Evolutionary conservation across 2,329 filamentous ascomycete genomes (phyloP), one percentile per base, ranked within the genome.

Genomic region (Apiospora rasikravindrae): DNA sequence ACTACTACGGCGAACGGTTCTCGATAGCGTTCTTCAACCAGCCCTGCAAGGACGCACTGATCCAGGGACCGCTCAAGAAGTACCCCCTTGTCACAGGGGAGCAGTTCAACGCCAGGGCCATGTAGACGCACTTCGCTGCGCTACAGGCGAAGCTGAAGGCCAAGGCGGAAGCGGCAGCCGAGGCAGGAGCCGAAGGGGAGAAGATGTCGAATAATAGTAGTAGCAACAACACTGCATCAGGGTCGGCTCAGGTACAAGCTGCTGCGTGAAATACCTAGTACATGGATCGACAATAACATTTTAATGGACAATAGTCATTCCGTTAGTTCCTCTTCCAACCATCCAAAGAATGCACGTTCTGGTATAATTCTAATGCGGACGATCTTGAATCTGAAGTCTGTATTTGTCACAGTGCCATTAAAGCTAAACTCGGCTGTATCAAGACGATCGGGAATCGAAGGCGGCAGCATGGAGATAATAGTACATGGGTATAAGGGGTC

Each of bases 11-110:
- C 10, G 85, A 87, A 74, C 83, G 89, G 64, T 91, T 89, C 78
- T 89, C 87, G 77, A 89, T 91, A 76, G 89, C 89, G 7, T 91
- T 87, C 75, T 91, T 91, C 80, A 91, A 90, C 73, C 89, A 91
- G 80, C 88, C 89, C 0, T 87, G 86, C 77, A 85, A 84, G 73
- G 87, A 90, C 77, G 83, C 84, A 2, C 75, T 83, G 72, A 90
- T 91, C 47, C 88, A 90, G 77, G 89, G 89, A 0, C 89, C 88
- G 0, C 53, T 79, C 77, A 88, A 88, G 80, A 91, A 90, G 79
- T 91, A 91, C 78, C 86, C 87, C 1, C 77, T 85, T 71, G 84
- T 91, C 16, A 91, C 88, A 0, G 89, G 88, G 2, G 85, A 85
- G 72, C 84, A 91, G 76, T 91, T 91, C 74, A 90, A 86, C n/a